phyloP scores from a whole-genome alignment of 2,329 filamentous ascomycete species.

The Colletotrichum sp. region DNA sequence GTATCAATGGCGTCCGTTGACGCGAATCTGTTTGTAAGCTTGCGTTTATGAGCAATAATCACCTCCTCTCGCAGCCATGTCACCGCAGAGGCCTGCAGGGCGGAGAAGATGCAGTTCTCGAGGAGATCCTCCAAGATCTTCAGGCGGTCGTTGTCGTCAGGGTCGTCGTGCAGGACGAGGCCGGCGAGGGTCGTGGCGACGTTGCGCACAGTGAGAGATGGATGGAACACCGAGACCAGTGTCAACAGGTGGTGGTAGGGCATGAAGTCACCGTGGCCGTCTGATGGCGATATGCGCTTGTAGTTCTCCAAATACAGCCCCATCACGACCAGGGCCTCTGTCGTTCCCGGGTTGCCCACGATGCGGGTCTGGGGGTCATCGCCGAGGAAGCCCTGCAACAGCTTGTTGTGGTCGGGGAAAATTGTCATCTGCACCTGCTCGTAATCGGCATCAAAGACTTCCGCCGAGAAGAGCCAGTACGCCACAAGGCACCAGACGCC shows the following conservation, averaged over 20 bases:
- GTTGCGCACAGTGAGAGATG: slow-evolving; percentile 57
- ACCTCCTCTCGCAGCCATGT: slow-evolving; percentile 70
- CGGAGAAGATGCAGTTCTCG: slow-evolving; percentile 68
- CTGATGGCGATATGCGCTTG: slow-evolving; percentile 43
- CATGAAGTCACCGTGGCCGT: slow-evolving; percentile 53
- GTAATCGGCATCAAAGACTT: slow-evolving; percentile 64
- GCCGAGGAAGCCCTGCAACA: slow-evolving; percentile 60
- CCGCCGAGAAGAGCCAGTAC: slow-evolving; percentile 67
- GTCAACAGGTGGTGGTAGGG: slow-evolving; percentile 65
- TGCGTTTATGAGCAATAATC: slow-evolving; percentile 46
- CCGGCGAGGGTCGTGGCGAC: slow-evolving; percentile 60
- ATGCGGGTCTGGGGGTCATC: slow-evolving; percentile 55
- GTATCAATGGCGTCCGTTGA: slow-evolving; percentile 61
- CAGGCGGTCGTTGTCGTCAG: slow-evolving; percentile 62
- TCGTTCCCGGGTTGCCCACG: slow-evolving; percentile 54
- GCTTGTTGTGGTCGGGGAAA: slow-evolving; percentile 63
- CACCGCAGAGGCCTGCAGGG: slow-evolving; percentile 67
- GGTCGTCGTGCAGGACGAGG: slow-evolving; percentile 60
- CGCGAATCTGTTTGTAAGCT: slow-evolving; percentile 45
- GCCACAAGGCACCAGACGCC: slow-evolving; percentile 64
- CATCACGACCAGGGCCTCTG: slow-evolving; percentile 65
- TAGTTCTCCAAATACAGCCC: slow-evolving; percentile 64
- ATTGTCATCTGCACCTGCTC: slow-evolving; percentile 58
- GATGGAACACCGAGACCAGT: slow-evolving; percentile 63
- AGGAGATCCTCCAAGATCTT: slow-evolving; percentile 69